Evolutionary conservation across 2,329 filamentous ascomycete genomes (phyloP), one percentile per base, ranked within the genome.

Genomic region (Trematosphaeria pertusa): DNA sequence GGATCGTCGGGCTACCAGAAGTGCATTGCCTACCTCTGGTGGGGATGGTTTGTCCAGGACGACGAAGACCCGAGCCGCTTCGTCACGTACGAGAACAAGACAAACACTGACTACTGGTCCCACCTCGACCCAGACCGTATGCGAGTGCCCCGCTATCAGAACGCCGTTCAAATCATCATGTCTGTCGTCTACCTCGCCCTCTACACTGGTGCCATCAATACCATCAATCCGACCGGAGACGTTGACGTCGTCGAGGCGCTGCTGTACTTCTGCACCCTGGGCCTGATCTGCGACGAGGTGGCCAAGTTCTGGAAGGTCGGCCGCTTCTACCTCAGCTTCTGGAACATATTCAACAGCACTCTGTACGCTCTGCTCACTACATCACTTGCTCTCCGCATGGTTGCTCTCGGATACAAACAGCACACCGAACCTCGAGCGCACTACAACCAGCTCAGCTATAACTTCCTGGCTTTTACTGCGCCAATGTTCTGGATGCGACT

Each of bases 401-500:
- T 95, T 37, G 93, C 91, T 2, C 78, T 96, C 8, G 81, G 80
- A 7, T 84, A 93, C 53, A 77, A 79, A 0, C 34, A 68, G 33
- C 69, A 72, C 2, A 71, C 81, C 12, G 67, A 76, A 0, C 60
- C 75, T 30, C 83, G 90, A 26, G 70, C 74, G 17, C 73, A 82
- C 32, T 90, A 86, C 71, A 97, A 95, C 69, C 80, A 84, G 47
- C 76, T 97, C 15, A 92, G 88, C 67, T 99, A 99, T 74, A 96
- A 96, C 73, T 91, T 97, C 69, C 77, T 99, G 18, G 91, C 94
- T 8, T 96, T 97, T 70, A 86, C 87, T 3, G 92, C 94, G 0
- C 94, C 94, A 0, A 89, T 99, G 89, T 97, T 99, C 73, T 99
- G 94, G 93, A 88, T 87, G 66, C 88, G 94, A 4, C 80, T 99